A percentile compares a stretch with the other conserved stretches of the same genome.
phyloP scores from a whole-genome alignment of 495 filamentous ascomycete genomes.

The Penicillium diatomitis region DNA sequence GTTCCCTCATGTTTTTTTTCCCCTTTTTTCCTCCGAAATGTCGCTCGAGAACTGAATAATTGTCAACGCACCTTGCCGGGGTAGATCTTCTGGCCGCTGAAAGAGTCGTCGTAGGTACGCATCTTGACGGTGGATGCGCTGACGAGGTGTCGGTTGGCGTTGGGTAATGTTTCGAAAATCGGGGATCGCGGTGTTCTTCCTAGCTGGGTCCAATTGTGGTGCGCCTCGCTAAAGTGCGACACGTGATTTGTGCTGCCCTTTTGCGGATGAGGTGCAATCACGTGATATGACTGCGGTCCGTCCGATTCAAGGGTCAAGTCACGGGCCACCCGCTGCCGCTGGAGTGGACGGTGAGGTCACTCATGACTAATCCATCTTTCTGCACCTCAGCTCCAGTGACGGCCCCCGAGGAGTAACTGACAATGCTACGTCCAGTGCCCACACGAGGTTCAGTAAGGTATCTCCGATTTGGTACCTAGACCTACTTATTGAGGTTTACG shows the following conservation, averaged over 20 bases:
- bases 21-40: slow-evolving; percentile 12
- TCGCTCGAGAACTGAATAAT: slow-evolving; percentile 6
- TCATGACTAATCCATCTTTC: too few relatives aligned
- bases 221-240: slow-evolving; percentile 41
- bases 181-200: slow-evolving; percentile 29
- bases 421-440: too few relatives aligned
- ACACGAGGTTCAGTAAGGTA: too few relatives aligned
- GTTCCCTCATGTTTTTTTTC: slow-evolving; percentile 11
- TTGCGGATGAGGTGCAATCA: slow-evolving; percentile 14
- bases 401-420: too few relatives aligned
- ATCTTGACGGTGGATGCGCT: slow-evolving; percentile 61
- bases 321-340: too few relatives aligned
- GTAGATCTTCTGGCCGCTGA: slow-evolving; percentile 97
- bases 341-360: too few relatives aligned
- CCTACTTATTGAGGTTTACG: too few relatives aligned
- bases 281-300: neutral
- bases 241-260: slow-evolving; percentile 40
- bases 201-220: slow-evolving; percentile 40
- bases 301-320: too few relatives aligned
- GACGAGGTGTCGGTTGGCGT: slow-evolving; percentile 42
- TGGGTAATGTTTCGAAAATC: slow-evolving; percentile 41
- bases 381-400: too few relatives aligned
- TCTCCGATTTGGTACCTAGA: too few relatives aligned
- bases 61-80: slow-evolving; percentile 82
- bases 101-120: slow-evolving; percentile 97